phyloP scores from a whole-genome alignment of 305 asterid species.

The Fraxinus floribunda region DNA sequence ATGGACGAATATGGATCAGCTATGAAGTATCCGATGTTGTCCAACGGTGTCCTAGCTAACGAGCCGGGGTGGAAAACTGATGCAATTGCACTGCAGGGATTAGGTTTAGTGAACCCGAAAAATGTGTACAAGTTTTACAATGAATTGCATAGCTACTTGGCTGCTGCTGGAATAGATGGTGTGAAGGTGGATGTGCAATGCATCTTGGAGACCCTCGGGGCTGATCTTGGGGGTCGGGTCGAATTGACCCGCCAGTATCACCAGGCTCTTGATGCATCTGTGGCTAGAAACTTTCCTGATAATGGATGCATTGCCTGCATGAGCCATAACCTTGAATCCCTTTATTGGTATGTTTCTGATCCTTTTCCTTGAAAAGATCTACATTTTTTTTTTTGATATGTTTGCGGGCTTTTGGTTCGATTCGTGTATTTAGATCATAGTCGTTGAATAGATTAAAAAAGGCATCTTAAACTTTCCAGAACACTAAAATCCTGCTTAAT shows the following conservation, averaged over 20 bases:
- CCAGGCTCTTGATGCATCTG: constrained; percentile 56
- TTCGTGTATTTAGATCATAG: neutral
- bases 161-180: constrained; percentile 53
- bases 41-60: constrained; percentile 42
- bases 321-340: constrained; percentile 51
- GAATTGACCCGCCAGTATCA: constrained; percentile 46
- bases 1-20: constrained; percentile 44
- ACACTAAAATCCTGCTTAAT: neutral
- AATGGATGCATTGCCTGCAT: constrained; percentile 56
- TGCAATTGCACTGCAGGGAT: constrained; percentile 41
- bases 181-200: constrained; percentile 54
- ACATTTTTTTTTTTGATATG: too few relatives aligned
- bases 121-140: constrained; percentile 42
- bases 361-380: neutral
- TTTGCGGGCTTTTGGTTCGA: neutral
- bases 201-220: constrained; percentile 51
- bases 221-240: constrained; percentile 51
- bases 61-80: constrained; percentile 47
- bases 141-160: constrained; percentile 48
- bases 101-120: constrained; percentile 49
- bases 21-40: constrained; percentile 35
- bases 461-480: neutral
- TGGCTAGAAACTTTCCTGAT: constrained; percentile 43
- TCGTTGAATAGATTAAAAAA: neutral
- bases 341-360: constrained; percentile 37